These are phyloP conservation scores for Phytophthora tubulina DNA, from an alignment of 352 stramenopile genomes.

Conservation along the genomic window DNA sequence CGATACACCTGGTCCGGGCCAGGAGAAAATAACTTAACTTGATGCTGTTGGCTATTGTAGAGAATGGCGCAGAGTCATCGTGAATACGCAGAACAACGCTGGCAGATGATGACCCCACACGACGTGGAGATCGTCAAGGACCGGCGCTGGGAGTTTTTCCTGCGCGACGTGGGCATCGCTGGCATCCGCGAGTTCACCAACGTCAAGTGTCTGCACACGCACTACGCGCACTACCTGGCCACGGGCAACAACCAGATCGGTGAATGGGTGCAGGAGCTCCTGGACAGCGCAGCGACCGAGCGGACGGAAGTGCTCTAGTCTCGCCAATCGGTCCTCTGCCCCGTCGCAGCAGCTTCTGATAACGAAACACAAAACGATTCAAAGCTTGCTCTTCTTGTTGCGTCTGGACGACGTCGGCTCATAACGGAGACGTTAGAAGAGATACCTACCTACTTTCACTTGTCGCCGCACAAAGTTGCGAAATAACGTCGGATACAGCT, in stretches of 20 bases:
- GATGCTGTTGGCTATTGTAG: constrained; percentile 30
- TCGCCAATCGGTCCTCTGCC: background rate
- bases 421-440: constrained; percentile 18
- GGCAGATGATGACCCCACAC: constrained; percentile 52
- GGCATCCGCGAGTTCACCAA: constrained; percentile 65
- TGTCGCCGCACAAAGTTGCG: background rate
- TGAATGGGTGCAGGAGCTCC: constrained; percentile 70
- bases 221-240: constrained; percentile 75
- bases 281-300: constrained; percentile 33
- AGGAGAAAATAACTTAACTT: constrained; percentile 11
- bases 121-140: constrained; percentile 52
- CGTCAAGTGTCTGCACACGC: constrained; percentile 80
- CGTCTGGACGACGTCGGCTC: constrained; percentile 10
- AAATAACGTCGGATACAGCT: too few relatives aligned
- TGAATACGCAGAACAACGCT: constrained; percentile 60
- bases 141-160: constrained; percentile 51
- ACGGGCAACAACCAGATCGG: constrained; percentile 66
- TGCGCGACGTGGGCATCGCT: constrained; percentile 66
- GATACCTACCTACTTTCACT: constrained; percentile 26
- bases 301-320: constrained; percentile 33
- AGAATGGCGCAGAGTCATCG: constrained; percentile 58
- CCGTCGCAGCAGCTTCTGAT: background rate
- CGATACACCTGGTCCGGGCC: background rate
- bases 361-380: constrained; percentile 19
- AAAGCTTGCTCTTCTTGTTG: constrained; percentile 39